These are phyloP conservation scores for Colletotrichum nymphaeae DNA, from an alignment of 2,329 filamentous ascomycete species.

Conservation along the genomic window DNA sequence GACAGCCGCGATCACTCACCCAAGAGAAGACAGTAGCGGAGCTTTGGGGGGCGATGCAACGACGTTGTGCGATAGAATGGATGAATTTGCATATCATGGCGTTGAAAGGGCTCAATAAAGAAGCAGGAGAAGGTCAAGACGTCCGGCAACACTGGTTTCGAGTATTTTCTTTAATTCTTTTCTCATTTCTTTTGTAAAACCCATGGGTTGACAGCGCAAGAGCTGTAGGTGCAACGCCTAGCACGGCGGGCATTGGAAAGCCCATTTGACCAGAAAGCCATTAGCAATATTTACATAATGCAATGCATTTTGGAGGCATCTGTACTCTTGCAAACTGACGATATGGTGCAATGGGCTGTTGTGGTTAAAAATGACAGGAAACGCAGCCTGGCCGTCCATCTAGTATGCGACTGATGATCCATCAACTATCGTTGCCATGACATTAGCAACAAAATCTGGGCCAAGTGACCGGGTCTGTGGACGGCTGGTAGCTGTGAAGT, in stretches of 20 bases:
- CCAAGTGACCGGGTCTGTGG: background rate
- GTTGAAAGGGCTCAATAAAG: background rate
- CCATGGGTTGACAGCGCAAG: background rate
- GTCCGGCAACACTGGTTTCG: background rate
- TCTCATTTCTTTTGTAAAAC: slow-evolving; percentile 19
- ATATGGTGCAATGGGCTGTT: background rate
- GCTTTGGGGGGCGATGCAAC: background rate
- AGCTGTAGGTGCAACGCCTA: background rate
- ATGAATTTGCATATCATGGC: slow-evolving; percentile 11
- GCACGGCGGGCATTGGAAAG: background rate
- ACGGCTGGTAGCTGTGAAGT: slow-evolving; percentile 6
- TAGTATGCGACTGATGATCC: background rate
- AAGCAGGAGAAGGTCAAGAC: background rate
- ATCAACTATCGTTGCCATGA: background rate
- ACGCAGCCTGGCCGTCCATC: background rate
- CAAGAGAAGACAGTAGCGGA: background rate
- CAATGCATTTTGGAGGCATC: background rate
- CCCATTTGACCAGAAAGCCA: background rate
- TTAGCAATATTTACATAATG: slow-evolving; percentile 33
- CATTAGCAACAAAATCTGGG: too few relatives aligned
- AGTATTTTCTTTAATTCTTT: slow-evolving; percentile 1
- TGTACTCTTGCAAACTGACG: background rate
- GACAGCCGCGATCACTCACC: slow-evolving; percentile 27
- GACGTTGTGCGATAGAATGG: slow-evolving; percentile 1
- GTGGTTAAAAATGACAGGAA: too few relatives aligned